phyloP scores from a whole-genome alignment of 208 protist species.

The Angomonas ambiguus region DNA sequence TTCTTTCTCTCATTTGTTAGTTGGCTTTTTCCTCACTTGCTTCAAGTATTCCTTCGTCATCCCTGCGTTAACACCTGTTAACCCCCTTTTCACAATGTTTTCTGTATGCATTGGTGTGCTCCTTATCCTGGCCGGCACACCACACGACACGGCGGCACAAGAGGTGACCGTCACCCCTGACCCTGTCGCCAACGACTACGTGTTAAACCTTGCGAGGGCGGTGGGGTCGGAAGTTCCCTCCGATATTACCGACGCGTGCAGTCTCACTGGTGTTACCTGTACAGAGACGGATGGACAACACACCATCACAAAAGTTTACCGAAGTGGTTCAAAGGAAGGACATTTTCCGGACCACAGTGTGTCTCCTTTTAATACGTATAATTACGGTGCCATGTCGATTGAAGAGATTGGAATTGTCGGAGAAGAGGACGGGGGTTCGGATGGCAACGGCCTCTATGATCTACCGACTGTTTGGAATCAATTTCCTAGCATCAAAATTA shows the following conservation, averaged over 20 bases:
- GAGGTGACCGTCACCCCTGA: too few species aligned
- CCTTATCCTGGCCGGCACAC: too few species aligned
- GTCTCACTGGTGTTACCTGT: not conserved
- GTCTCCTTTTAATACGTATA: not conserved
- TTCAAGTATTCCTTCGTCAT: not conserved
- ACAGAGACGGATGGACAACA: not conserved
- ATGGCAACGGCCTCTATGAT: not conserved
- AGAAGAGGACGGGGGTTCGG: not conserved
- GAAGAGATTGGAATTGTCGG: too few species aligned
- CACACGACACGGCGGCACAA: too few species aligned
- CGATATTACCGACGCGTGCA: not conserved
- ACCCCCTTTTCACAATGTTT: too few species aligned
- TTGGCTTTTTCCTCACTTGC: not conserved
- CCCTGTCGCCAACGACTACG: not conserved
- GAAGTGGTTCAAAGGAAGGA: not conserved
- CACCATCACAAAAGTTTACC: not conserved
- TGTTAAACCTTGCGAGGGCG: not conserved
- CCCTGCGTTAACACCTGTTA: too few species aligned
- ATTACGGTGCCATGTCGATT: not conserved
- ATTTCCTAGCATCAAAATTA: not conserved
- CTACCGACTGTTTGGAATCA: not conserved
- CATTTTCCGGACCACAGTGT: not conserved
- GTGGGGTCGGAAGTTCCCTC: not conserved
- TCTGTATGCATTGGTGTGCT: too few species aligned
- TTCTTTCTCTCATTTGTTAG: slow-evolving; percentile 2